Conservation (phyloP, 2,329 filamentous ascomycete species). For the Eutypa lata region DNA sequence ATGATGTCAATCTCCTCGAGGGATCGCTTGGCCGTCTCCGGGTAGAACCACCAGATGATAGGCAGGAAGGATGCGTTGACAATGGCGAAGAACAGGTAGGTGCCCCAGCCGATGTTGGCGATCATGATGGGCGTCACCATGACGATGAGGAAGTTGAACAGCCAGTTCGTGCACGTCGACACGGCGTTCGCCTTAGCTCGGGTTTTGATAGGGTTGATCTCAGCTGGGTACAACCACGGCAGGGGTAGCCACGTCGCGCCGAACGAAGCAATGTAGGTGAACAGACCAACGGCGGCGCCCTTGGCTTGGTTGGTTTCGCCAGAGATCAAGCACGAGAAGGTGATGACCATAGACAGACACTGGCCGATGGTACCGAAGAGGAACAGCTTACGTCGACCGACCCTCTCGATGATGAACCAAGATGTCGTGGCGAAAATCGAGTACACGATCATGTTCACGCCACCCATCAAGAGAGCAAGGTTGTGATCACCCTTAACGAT, state of each 20-base stretch:
- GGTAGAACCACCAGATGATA: slow-evolving; percentile 48
- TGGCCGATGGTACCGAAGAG: slow-evolving; percentile 45
- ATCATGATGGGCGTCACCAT: slow-evolving; percentile 65
- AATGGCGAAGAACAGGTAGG: slow-evolving; percentile 45
- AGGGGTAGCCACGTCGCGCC: slow-evolving; percentile 63
- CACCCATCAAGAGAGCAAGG: slow-evolving; percentile 51
- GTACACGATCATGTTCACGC: slow-evolving; percentile 57
- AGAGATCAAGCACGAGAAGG: slow-evolving; percentile 65
- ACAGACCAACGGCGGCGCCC: slow-evolving; percentile 65
- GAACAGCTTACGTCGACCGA: slow-evolving; percentile 45
- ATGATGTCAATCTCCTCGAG: slow-evolving; percentile 58
- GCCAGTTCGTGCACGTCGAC: slow-evolving; percentile 50
- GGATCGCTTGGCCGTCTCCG: slow-evolving; percentile 46
- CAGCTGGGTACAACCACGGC: slow-evolving; percentile 58
- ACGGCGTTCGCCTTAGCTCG: slow-evolving; percentile 47
- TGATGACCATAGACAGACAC: slow-evolving; percentile 55
- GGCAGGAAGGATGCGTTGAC: slow-evolving; percentile 34
- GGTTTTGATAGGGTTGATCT: slow-evolving; percentile 50
- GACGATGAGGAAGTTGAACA: slow-evolving; percentile 46
- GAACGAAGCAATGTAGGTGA: slow-evolving; percentile 68
- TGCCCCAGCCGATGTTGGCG: slow-evolving; percentile 53
- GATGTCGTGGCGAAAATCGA: slow-evolving; percentile 58
- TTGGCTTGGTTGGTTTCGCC: slow-evolving; percentile 59
- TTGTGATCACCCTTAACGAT: slow-evolving; percentile 39
- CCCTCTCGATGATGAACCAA: slow-evolving; percentile 47